These are phyloP conservation scores for Trichosporon ovoides DNA, from an alignment of 1,284 basidiomycete species.

Conservation along the genomic window DNA sequence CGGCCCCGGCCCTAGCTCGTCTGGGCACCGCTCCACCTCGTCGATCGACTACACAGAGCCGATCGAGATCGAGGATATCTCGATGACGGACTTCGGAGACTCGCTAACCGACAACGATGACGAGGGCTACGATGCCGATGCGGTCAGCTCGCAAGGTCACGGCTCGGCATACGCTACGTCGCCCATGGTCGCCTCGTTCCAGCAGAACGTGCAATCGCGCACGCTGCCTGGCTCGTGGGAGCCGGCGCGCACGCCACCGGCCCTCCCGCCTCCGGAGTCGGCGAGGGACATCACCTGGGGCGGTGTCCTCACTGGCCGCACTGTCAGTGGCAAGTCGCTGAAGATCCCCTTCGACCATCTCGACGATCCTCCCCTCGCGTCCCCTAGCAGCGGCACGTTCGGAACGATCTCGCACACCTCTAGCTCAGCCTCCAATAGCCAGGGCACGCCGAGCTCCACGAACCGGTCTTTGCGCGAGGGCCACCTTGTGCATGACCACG, in stretches of 20 bases:
- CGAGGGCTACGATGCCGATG: slow-evolving; percentile 8
- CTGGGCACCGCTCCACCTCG: neutral
- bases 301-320: slow-evolving; percentile 10
- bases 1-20: neutral
- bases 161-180: neutral
- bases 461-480: neutral
- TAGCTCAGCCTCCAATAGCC: neutral
- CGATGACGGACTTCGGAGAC: slow-evolving; percentile 1
- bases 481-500: slow-evolving; percentile 1
- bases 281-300: slow-evolving; percentile 13
- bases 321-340: slow-evolving; percentile 10
- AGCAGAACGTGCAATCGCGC: neutral
- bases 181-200: neutral
- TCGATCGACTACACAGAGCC: slow-evolving; percentile 18
- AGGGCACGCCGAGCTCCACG: neutral
- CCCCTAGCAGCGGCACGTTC: neutral
- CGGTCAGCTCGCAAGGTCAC: neutral
- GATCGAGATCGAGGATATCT: slow-evolving; percentile 14
- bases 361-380: neutral
- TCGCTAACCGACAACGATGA: neutral
- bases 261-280: neutral
- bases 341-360: slow-evolving; percentile 7
- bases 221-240: neutral
- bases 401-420: neutral
- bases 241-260: neutral